These are phyloP conservation scores for Lippia alba DNA, from an alignment of 305 asterid genomes.

Conservation along the genomic window DNA sequence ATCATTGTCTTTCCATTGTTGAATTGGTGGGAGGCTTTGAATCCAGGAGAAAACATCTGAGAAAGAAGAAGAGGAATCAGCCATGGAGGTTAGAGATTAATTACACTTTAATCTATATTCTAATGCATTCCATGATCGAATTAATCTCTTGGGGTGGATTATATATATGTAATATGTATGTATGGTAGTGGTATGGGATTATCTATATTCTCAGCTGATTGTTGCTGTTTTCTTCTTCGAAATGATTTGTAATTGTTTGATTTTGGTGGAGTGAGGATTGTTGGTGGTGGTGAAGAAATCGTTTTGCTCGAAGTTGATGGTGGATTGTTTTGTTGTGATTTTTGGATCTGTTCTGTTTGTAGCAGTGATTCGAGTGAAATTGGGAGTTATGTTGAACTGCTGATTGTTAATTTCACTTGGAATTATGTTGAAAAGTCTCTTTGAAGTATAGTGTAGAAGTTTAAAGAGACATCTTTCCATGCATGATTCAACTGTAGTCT, in stretches of 20 bases:
- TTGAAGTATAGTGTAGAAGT: not conserved
- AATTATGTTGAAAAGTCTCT: not conserved
- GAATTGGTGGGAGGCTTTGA: slow-evolving; percentile 54
- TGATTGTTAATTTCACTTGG: not conserved
- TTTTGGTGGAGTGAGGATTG: too few relatives aligned
- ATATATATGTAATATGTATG: too few relatives aligned
- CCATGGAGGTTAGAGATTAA: slow-evolving; percentile 24
- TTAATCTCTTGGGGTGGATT: too few relatives aligned
- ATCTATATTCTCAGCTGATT: not conserved
- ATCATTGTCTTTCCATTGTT: slow-evolving; percentile 47
- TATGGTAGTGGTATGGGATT: not conserved
- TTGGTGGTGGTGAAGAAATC: not conserved
- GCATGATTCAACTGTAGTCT: too few relatives aligned
- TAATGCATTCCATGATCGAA: not conserved
- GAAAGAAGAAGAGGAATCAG: slow-evolving; percentile 31
- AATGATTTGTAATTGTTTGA: not conserved
- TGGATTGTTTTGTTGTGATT: too few relatives aligned
- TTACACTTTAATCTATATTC: too few relatives aligned
- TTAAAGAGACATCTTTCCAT: not conserved
- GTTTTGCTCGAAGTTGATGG: not conserved
- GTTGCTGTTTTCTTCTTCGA: not conserved
- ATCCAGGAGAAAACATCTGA: slow-evolving; percentile 68
- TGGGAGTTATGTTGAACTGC: not conserved
- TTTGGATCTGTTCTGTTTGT: not conserved
- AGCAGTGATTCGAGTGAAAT: not conserved